A percentile compares a stretch with the other conserved stretches of the same genome.
These are phyloP conservation scores for Volutella citrinella DNA, from an alignment of 2,329 filamentous ascomycete species.

Conservation along the genomic window DNA sequence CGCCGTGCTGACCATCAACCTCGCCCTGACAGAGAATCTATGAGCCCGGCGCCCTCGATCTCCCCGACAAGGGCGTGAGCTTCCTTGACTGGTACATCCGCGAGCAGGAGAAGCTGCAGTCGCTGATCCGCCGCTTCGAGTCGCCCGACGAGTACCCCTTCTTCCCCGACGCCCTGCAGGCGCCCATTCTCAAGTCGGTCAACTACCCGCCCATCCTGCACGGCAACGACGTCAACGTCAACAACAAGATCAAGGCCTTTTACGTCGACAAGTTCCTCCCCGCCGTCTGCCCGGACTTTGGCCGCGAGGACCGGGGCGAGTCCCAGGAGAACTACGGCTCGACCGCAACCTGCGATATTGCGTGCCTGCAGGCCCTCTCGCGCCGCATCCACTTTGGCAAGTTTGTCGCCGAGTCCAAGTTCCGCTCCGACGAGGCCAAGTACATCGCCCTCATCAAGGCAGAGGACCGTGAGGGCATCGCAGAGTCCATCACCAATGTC, in stretches of 20 bases:
- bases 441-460: conserved; percentile 82
- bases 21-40: conserved; percentile 67
- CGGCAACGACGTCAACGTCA: conserved; percentile 86
- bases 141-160: conserved; percentile 97
- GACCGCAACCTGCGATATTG: conserved; percentile 85
- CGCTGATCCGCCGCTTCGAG: conserved; percentile 89
- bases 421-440: conserved; percentile 73
- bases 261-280: conserved; percentile 85
- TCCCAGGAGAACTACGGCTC: conserved; percentile 94
- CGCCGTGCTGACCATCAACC: conserved; percentile 13
- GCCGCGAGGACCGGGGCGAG: conserved; percentile 77
- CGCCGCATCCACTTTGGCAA: conserved; percentile 96
- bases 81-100: conserved; percentile 93
- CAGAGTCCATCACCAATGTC: conserved; percentile 83
- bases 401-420: conserved; percentile 96
- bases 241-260: conserved; percentile 78
- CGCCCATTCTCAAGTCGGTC: conserved; percentile 82
- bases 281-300: conserved; percentile 73
- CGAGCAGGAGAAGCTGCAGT: conserved; percentile 89
- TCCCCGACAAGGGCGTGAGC: conserved; percentile 70
- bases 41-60: conserved; percentile 70
- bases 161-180: conserved; percentile 78
- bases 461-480: conserved; percentile 76
- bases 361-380: conserved; percentile 83
- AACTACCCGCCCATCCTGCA: conserved; percentile 87